Evolutionary conservation across 2,329 filamentous ascomycete species (phyloP), one percentile per base, ranked within the genome.

Genomic region (Acrocalymma vagum): DNA sequence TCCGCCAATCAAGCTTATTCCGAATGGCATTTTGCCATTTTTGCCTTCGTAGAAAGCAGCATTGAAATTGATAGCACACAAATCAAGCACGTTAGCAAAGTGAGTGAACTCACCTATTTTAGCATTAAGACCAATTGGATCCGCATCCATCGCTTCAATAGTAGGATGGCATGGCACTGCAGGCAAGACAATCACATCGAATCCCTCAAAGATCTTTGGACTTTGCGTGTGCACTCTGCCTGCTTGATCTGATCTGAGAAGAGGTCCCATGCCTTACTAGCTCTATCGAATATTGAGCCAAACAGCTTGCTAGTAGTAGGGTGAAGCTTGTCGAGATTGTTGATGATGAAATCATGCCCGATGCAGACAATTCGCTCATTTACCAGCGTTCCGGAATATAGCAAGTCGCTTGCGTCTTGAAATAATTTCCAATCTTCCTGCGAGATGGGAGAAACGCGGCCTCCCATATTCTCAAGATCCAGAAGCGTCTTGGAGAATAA

Each of bases 71-170:
- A 54, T 30, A 9, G 37, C 44, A 20, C 51, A 54, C 55, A 81
- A 72, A 55, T 83, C 80, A 14, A 83, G 59, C 20, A 83, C 78
- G 51, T 83, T 83, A 13, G 76, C 80, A 54, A 80, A 82, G 52
- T 82, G 80, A 0, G 79, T 81, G 38, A 81, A 83, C n/a, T n/a
- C n/a, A n/a, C n/a, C n/a, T n/a, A n/a, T 17, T 38, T 43, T 15
- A 41, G 40, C 10, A 46, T 83, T 83, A 48, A 77, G 70, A 5
- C 57, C 58, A 11, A 83, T 66, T 0, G 79, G 79, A 23, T 79
- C 74, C 4, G 60, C 58, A 1, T 68, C 61, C 34, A 83, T 68
- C 39, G 79, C 71, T 14, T 72, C 67, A 3, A 81, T 67, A 0
- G 77, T 80, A 8, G 80, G 78, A 26, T 54, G 49, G 17, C 34